Evolutionary conservation across 2,329 filamentous ascomycete genomes (phyloP).

Genomic region (Cercospora sojina): DNA sequence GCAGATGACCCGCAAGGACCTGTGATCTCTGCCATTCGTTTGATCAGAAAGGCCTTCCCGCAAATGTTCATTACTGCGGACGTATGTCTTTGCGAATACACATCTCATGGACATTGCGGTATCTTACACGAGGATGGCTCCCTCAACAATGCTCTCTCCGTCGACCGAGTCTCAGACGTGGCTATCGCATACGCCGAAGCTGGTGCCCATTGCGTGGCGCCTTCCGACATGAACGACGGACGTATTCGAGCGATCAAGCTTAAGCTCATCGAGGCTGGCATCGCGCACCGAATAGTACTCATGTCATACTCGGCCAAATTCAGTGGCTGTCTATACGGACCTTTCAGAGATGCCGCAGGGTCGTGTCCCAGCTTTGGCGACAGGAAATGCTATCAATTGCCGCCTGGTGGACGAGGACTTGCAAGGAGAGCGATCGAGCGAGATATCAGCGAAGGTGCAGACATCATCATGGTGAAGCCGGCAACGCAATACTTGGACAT

Average conservation of each 20-base stretch:
- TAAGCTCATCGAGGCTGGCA: slow-evolving; percentile 91
- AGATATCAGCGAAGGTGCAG: slow-evolving; percentile 90
- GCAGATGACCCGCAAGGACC: slow-evolving; percentile 92
- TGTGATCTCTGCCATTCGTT: slow-evolving; percentile 80
- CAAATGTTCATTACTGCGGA: slow-evolving; percentile 88
- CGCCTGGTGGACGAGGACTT: slow-evolving; percentile 85
- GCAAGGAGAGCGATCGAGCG: slow-evolving; percentile 85
- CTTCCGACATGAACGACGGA: slow-evolving; percentile 98
- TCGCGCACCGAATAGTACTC: slow-evolving; percentile 84
- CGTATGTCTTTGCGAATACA: slow-evolving; percentile 98
- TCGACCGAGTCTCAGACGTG: slow-evolving; percentile 95
- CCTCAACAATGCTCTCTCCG: slow-evolving; percentile 88
- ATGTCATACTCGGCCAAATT: slow-evolving; percentile 99
- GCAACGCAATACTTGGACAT: slow-evolving; percentile 95
- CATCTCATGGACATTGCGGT: slow-evolving; percentile 94
- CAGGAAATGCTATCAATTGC: slow-evolving; percentile 93
- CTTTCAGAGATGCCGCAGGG: slow-evolving; percentile 93
- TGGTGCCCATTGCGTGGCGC: slow-evolving; percentile 93
- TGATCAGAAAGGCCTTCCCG: slow-evolving; percentile 82
- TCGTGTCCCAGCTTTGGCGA: slow-evolving; percentile 91
- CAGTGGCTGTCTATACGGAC: slow-evolving; percentile 91
- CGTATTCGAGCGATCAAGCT: slow-evolving; percentile 96
- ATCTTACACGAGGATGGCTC: slow-evolving; percentile 90
- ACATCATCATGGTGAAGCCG: slow-evolving; percentile 99
- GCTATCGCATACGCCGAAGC: slow-evolving; percentile 95